Evolutionary conservation across 352 stramenopile species (phyloP).

Genomic region (Plasmopara halstedii): DNA sequence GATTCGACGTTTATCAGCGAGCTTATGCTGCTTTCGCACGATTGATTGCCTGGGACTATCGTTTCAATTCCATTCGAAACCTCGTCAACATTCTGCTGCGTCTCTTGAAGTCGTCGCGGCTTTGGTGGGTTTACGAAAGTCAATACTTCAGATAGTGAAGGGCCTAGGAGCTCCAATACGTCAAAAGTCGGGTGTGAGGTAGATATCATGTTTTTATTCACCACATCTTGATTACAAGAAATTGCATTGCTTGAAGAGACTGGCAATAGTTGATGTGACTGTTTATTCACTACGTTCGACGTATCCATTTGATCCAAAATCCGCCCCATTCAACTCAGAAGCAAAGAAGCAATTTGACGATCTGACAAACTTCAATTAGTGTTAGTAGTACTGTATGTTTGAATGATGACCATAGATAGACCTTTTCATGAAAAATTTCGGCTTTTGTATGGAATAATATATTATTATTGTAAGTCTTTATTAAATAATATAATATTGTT

Average conservation of each 20-base stretch:
- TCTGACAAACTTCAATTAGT: too few species aligned
- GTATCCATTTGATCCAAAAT: neutral
- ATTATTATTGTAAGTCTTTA: too few species aligned
- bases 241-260: neutral
- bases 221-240: neutral
- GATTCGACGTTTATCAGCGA: slow-evolving; percentile 1
- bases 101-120: slow-evolving; percentile 15
- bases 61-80: slow-evolving; percentile 9
- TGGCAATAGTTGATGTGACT: slow-evolving; percentile 1
- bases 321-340: too few species aligned
- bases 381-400: too few species aligned
- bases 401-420: too few species aligned
- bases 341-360: too few species aligned
- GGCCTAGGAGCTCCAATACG: slow-evolving; percentile 32
- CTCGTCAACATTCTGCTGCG: slow-evolving; percentile 27
- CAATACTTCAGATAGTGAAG: slow-evolving; percentile 44
- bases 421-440: too few species aligned
- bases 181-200: slow-evolving; percentile 20
- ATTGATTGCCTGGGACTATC: slow-evolving; percentile 5
- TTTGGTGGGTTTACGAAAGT: slow-evolving; percentile 33
- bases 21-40: slow-evolving; percentile 5
- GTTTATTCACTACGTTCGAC: neutral
- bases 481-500: too few species aligned
- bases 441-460: too few species aligned
- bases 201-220: neutral